Percentiles rank a stretch among this genome's conserved stretches.
These are phyloP conservation scores for Backusella westeae DNA, from an alignment of 192 early-diverging fungal species.

Conservation along the genomic window DNA sequence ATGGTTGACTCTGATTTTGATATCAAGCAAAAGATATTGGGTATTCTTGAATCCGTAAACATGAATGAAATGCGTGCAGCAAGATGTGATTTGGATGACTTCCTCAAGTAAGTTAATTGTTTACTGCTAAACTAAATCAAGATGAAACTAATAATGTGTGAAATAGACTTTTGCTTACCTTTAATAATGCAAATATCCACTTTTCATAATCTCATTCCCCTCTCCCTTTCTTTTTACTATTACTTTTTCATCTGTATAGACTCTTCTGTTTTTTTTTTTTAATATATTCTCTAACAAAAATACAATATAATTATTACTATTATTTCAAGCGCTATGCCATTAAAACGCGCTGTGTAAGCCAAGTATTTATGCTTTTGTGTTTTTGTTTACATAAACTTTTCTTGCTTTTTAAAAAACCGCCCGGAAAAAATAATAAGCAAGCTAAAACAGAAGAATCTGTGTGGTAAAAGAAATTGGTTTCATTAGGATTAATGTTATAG, in stretches of 20 bases:
- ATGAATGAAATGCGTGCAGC: constrained; percentile 77
- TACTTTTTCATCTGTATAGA: not conserved
- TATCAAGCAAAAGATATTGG: constrained; percentile 77
- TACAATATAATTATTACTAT: not conserved
- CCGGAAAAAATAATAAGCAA: not conserved
- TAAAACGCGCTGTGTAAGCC: no score
- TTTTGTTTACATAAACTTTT: not conserved
- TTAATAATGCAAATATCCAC: constrained; percentile 90
- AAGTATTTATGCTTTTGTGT: not conserved
- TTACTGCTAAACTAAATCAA: not conserved
- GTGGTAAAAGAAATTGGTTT: not conserved
- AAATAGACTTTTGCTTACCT: constrained; percentile 44
- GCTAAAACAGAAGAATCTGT: not conserved
- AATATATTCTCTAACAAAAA: not conserved
- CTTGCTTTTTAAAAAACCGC: not conserved
- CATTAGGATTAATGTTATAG: not conserved
- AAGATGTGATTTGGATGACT: constrained; percentile 95
- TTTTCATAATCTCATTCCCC: constrained; percentile 61
- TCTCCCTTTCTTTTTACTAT: not conserved
- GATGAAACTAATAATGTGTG: not conserved
- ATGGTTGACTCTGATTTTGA: constrained; percentile 84
- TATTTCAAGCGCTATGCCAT: not conserved
- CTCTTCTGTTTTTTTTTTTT: not conserved
- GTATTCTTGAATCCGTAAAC: constrained; percentile 65
- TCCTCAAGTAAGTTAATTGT: constrained; percentile 64